Conservation (phyloP, 2,329 filamentous ascomycete genomes). For the Ceratocystis alfenasii region DNA sequence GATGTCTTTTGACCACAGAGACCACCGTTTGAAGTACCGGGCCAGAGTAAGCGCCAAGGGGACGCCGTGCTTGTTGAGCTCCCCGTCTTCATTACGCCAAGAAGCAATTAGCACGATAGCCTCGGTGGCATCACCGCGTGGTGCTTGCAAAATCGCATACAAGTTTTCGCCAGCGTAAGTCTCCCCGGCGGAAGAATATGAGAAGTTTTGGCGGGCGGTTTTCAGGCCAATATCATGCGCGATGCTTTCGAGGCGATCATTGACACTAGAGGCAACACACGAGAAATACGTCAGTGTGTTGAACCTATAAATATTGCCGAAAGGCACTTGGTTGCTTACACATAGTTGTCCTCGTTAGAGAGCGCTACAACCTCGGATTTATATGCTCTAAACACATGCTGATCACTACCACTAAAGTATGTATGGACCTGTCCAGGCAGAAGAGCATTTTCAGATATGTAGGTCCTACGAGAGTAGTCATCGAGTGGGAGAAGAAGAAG, state of each 20-base stretch:
- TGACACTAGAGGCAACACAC: constrained; percentile 36
- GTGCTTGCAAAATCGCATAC: constrained; percentile 86
- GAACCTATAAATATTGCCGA: not conserved
- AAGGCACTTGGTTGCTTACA: constrained; percentile 32
- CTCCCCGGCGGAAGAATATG: constrained; percentile 66
- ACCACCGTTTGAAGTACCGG: constrained; percentile 97
- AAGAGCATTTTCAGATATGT: constrained; percentile 95
- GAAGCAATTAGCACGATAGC: constrained; percentile 86
- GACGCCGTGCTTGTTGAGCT: constrained; percentile 76
- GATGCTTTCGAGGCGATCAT: constrained; percentile 61
- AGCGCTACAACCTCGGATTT: constrained; percentile 66
- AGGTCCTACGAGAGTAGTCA: constrained; percentile 81
- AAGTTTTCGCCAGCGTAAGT: constrained; percentile 73
- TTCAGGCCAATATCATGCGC: constrained; percentile 73
- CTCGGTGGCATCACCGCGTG: constrained; percentile 89
- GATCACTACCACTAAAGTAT: constrained; percentile 92
- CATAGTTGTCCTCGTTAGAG: constrained; percentile 40
- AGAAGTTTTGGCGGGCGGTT: constrained; percentile 75
- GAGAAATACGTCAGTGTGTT: not conserved
- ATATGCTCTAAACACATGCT: constrained; percentile 86
- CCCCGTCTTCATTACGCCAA: constrained; percentile 69
- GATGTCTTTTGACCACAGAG: constrained; percentile 97
- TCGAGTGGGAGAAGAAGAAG: constrained; percentile 80
- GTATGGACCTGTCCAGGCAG: constrained; percentile 94
- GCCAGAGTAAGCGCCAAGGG: constrained; percentile 75